Evolutionary conservation across 1,284 basidiomycete species (phyloP), one percentile per base, ranked within the genome.

Genomic region (Leccinum solheimii): DNA sequence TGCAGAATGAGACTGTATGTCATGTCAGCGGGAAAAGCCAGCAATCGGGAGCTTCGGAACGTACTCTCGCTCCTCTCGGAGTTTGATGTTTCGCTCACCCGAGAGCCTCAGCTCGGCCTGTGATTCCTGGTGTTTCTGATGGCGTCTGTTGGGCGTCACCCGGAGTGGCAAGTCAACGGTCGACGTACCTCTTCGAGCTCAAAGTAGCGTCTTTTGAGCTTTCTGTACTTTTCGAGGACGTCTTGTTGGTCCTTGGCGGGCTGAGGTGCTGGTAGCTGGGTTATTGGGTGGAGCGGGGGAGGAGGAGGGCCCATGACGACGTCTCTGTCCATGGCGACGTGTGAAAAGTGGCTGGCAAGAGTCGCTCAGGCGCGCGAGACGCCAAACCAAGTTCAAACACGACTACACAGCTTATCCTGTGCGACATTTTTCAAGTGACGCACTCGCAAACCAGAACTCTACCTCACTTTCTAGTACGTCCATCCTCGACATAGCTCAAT

Each of bases 101-200:
- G 85, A 85, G 52, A 76, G 77, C 58, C 79, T 79, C 48, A 85
- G 76, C 67, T 86, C 85, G 27, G 78, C 75, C 64, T 77, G 77
- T 7, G 79, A 74, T 67, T 85, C 85, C 72, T 85, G 83, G 71
- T 81, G 77, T 82, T 83, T 83, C 85, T 86, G 72, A 51, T 27
- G 57, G 62, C 55, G 63, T 71, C 60, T 52, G 60, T 56, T 58
- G 64, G 49, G 58, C 7, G 16, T 30, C 55, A 36, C 63, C 6
- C 9, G 8, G 69, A 63, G 64, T 51, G 65, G 54, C 21, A 30
- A 23, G 57, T 53, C 6, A 48, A 43, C 54, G 77, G 81, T 66
- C 38, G 40, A 64, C 68, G 7, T 23, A 88, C 87, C 80, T 88
- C 83, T 68, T 88, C 87, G 52, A 89, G 80, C 61, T 88, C 85